phyloP scores from a whole-genome alignment of 345 rosid genomes.

The Hypericum androsaemum region DNA sequence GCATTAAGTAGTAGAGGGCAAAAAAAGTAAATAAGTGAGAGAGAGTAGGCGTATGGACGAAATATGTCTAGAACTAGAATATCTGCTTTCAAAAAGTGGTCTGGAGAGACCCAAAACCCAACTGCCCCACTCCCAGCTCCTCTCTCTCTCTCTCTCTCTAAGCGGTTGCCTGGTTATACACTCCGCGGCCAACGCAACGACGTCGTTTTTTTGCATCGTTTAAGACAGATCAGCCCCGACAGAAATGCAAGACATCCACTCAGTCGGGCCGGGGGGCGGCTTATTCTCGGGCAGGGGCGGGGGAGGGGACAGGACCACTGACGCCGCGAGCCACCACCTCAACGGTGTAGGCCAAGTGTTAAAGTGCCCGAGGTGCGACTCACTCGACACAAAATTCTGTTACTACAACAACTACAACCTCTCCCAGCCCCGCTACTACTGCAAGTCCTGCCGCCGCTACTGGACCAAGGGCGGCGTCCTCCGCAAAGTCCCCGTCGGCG shows the following conservation, averaged over 20 bases:
- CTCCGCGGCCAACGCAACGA: neutral
- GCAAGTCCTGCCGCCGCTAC: slow-evolving; percentile 92
- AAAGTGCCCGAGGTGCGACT: slow-evolving; percentile 91
- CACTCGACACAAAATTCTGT: slow-evolving; percentile 86
- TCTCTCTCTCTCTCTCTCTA: slow-evolving; percentile 2
- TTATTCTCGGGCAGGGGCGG: slow-evolving; percentile 58
- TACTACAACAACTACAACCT: too few species aligned
- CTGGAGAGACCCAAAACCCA: too few species aligned
- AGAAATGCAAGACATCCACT: slow-evolving; percentile 55
- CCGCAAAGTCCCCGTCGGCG: too few species aligned
- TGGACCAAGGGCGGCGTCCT: slow-evolving; percentile 99
- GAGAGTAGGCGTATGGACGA: too few species aligned
- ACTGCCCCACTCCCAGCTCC: neutral
- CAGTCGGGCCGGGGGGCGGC: slow-evolving; percentile 36
- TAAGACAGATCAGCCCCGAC: too few species aligned
- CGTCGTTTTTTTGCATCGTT: neutral
- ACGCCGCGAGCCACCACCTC: slow-evolving; percentile 16
- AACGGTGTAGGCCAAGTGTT: slow-evolving; percentile 33
- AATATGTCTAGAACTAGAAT: too few species aligned
- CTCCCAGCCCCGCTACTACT: too few species aligned
- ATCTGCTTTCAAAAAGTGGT: too few species aligned
- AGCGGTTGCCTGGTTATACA: neutral
- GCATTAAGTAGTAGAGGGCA: too few species aligned
- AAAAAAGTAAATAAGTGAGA: too few species aligned
- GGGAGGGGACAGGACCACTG: slow-evolving; percentile 52